Conservation (phyloP, 2,329 filamentous ascomycete genomes). For the Rutstroemia sp. region DNA sequence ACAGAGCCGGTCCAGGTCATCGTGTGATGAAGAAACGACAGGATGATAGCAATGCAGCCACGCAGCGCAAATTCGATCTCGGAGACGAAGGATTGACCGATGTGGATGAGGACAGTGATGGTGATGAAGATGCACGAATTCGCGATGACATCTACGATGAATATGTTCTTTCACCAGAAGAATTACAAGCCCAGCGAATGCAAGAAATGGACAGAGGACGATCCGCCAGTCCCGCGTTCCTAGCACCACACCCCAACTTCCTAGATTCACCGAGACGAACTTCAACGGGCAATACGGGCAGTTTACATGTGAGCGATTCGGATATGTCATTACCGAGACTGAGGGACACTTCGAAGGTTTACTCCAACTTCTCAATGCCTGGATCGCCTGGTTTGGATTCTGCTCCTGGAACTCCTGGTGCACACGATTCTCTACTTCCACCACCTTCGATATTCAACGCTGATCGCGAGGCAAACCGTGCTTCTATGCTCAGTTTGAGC, state of each 20-base stretch:
- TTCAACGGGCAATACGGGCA: background rate
- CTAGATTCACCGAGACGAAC: slow-evolving; percentile 2
- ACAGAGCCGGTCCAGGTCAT: slow-evolving; percentile 9
- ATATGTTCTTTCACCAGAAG: slow-evolving; percentile 9
- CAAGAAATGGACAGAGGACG: slow-evolving; percentile 1
- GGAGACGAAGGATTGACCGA: slow-evolving; percentile 5
- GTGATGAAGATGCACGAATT: background rate
- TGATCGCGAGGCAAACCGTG: slow-evolving; percentile 1
- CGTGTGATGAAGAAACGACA: background rate
- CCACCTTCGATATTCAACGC: slow-evolving; percentile 7
- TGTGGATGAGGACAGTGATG: slow-evolving; percentile 6
- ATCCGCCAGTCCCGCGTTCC: slow-evolving; percentile 3
- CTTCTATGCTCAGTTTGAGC: slow-evolving; percentile 39
- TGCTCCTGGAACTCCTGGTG: slow-evolving; percentile 1
- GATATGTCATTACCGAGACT: slow-evolving; percentile 6
- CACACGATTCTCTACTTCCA: slow-evolving; percentile 11
- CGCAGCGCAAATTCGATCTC: background rate
- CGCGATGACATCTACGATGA: slow-evolving; percentile 9
- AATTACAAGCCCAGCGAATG: slow-evolving; percentile 2
- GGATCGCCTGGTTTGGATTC: slow-evolving; percentile 5
- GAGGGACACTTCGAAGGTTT: background rate
- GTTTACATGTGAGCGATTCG: slow-evolving; percentile 8
- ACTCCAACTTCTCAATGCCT: slow-evolving; percentile 6
- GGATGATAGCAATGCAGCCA: background rate
- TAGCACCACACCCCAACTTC: slow-evolving; percentile 1